Percentiles rank a stretch among this genome's conserved stretches.
Conservation (phyloP, 2,329 filamentous ascomycete species). For the Diaporthe vaccinii region DNA sequence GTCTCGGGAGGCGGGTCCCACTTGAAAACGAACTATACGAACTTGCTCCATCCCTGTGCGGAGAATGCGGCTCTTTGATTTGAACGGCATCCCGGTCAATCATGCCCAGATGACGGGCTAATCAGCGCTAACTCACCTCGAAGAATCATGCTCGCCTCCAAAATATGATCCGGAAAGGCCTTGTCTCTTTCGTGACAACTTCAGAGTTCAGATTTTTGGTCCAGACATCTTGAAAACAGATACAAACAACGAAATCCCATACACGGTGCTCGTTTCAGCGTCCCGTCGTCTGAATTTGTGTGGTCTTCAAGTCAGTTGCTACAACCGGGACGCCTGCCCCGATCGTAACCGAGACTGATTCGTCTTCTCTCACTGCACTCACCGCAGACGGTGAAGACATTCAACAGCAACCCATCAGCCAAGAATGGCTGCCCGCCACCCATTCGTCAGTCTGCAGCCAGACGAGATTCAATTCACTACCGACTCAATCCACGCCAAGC, state of each 20-base stretch:
- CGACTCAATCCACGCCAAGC: slow-evolving; percentile 28
- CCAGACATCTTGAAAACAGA: neutral
- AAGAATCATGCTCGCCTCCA: neutral
- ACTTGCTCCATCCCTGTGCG: neutral
- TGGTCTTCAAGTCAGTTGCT: neutral
- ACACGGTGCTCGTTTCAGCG: neutral
- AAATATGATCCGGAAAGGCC: neutral
- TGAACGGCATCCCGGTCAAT: slow-evolving; percentile 6
- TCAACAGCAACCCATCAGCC: neutral
- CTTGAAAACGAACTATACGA: slow-evolving; percentile 1
- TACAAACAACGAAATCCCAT: neutral
- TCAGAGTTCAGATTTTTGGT: neutral
- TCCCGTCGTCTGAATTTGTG: neutral
- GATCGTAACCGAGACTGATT: neutral
- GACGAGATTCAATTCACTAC: slow-evolving; percentile 34
- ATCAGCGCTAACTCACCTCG: neutral
- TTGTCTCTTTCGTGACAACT: neutral
- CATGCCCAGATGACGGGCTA: slow-evolving; percentile 1
- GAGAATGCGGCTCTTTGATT: slow-evolving; percentile 13
- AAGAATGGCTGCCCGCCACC: slow-evolving; percentile 22
- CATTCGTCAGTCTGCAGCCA: slow-evolving; percentile 35
- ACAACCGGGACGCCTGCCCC: neutral
- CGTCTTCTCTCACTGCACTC: neutral
- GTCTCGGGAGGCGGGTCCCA: slow-evolving; percentile 8
- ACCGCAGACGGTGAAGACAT: neutral